A percentile compares a stretch with the other conserved stretches of the same genome.
Evolutionary conservation across 192 early-diverging fungal species (phyloP).

Genomic region (Cladochytrium replicatum): DNA sequence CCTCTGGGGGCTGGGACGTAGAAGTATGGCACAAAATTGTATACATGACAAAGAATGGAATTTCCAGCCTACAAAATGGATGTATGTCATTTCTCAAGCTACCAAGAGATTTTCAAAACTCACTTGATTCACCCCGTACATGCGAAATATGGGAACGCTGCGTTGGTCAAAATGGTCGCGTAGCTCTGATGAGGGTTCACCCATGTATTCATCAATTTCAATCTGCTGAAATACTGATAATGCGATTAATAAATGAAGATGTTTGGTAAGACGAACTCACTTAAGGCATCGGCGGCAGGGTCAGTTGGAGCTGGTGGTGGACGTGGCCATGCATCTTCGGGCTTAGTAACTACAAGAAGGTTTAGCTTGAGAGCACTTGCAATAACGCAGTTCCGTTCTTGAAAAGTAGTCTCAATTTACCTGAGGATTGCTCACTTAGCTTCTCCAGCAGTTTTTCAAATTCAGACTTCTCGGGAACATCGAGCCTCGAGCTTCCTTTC

Average conservation of each 20-base stretch:
- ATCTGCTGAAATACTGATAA: conserved; percentile 85
- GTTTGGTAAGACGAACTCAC: too few relatives aligned
- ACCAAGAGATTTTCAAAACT: conserved; percentile 1
- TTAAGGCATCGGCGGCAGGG: too few relatives aligned
- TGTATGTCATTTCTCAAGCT: neutral
- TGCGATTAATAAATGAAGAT: neutral
- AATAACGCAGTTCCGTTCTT: too few relatives aligned
- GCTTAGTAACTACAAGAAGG: too few relatives aligned
- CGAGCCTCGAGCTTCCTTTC: too few relatives aligned
- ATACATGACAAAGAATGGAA: conserved; percentile 82
- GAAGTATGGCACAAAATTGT: conserved; percentile 86
- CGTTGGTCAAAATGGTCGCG: conserved; percentile 6
- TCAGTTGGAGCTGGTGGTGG: too few relatives aligned
- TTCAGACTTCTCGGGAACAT: too few relatives aligned
- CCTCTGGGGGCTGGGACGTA: conserved; percentile 84
- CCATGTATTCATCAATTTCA: conserved; percentile 80
- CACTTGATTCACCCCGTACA: conserved; percentile 81
- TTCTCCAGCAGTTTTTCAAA: too few relatives aligned
- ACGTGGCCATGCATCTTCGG: too few relatives aligned
- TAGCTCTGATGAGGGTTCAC: conserved; percentile 8
- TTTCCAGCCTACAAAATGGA: conserved; percentile 55
- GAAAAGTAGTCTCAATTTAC: too few relatives aligned
- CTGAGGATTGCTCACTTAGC: too few relatives aligned
- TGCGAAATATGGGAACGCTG: conserved; percentile 53
- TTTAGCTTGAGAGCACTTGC: too few relatives aligned